These are phyloP conservation scores for Calonectria hongkongensis DNA, from an alignment of 2,329 filamentous ascomycete species.

Conservation along the genomic window DNA sequence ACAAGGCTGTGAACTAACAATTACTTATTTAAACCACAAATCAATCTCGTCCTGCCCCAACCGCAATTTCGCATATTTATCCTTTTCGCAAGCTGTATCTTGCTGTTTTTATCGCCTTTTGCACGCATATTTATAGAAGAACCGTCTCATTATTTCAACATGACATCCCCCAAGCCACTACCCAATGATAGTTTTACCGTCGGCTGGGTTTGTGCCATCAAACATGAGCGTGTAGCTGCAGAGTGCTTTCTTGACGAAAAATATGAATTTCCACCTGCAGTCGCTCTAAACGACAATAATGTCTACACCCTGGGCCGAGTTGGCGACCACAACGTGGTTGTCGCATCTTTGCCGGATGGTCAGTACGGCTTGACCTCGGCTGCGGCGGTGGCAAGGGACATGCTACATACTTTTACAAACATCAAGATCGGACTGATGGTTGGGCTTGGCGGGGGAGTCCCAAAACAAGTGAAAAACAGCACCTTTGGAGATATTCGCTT, in stretches of 20 bases:
- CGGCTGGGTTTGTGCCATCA: neutral
- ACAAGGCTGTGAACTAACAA: neutral
- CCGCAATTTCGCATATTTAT: neutral
- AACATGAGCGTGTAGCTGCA: conserved; percentile 1
- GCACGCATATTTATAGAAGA: neutral
- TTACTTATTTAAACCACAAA: neutral
- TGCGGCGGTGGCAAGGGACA: neutral
- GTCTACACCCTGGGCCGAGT: conserved; percentile 1
- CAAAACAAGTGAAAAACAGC: neutral
- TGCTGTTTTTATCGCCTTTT: neutral
- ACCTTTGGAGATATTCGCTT: neutral
- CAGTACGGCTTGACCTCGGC: neutral
- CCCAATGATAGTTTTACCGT: neutral
- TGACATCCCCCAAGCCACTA: neutral
- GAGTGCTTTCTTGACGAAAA: conserved; percentile 1
- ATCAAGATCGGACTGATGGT: conserved; percentile 12
- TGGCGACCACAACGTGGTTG: conserved; percentile 8
- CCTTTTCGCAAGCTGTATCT: neutral
- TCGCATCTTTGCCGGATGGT: neutral
- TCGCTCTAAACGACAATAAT: neutral
- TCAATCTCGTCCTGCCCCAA: neutral
- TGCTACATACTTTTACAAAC: neutral
- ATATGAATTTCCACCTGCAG: neutral
- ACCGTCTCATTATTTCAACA: neutral
- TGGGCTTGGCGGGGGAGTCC: neutral